Conservation (phyloP, 139 green algal genomes). For the Micractinium sp. region DNA sequence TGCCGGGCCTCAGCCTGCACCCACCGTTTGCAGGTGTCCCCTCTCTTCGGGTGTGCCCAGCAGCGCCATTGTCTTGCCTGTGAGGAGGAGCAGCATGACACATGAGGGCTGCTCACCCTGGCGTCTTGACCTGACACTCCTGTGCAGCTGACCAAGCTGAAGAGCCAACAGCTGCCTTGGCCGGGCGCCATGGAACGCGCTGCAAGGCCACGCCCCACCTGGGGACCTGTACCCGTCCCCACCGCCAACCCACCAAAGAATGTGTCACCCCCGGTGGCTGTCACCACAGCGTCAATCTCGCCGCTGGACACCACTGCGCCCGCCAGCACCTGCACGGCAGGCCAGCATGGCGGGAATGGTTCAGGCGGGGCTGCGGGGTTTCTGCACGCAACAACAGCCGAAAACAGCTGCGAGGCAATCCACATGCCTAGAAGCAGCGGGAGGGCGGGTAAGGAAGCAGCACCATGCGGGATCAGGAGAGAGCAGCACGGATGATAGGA, state of each 20-base stretch:
- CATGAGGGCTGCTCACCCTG: too few relatives aligned
- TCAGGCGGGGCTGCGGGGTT: neutral
- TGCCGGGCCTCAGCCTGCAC: too few relatives aligned
- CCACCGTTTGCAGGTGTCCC: slow-evolving; percentile 47
- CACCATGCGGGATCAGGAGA: too few relatives aligned
- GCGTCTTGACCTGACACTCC: too few relatives aligned
- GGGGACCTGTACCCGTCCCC: too few relatives aligned
- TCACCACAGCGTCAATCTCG: slow-evolving; percentile 76
- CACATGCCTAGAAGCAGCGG: neutral
- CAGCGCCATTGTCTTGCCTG: slow-evolving; percentile 74
- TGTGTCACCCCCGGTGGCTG: slow-evolving; percentile 76
- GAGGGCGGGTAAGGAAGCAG: too few relatives aligned
- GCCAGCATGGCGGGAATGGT: neutral
- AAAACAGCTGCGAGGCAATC: neutral
- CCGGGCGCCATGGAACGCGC: too few relatives aligned
- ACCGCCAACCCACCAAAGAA: slow-evolving; percentile 66
- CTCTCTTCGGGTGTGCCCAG: slow-evolving; percentile 48
- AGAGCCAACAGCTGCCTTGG: too few relatives aligned
- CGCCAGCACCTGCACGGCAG: slow-evolving; percentile 53
- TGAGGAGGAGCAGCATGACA: too few relatives aligned
- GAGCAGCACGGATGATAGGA: too few relatives aligned
- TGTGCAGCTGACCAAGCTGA: too few relatives aligned
- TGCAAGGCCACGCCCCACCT: too few relatives aligned
- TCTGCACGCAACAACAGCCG: neutral
- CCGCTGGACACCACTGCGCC: slow-evolving; percentile 84